phyloP scores from a whole-genome alignment of 2,329 filamentous ascomycete species.

The Calonectria hongkongensis region DNA sequence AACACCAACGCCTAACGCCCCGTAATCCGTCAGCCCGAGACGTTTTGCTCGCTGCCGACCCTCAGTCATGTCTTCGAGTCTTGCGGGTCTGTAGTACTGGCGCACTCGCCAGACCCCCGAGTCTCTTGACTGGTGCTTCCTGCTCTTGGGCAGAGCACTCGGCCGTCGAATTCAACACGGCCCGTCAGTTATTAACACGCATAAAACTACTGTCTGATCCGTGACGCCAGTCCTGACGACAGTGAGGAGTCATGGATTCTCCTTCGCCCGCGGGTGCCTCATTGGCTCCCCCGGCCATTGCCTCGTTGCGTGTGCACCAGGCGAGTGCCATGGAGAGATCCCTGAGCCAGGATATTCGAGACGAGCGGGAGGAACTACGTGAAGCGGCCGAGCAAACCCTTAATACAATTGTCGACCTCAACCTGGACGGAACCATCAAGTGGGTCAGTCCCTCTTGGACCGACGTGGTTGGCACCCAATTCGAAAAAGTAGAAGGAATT shows the following conservation, averaged over 20 bases:
- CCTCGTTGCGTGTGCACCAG: conserved; percentile 70
- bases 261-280: conserved; percentile 54
- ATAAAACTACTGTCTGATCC: conserved; percentile 22
- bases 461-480: conserved; percentile 89
- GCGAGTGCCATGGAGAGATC: conserved; percentile 76
- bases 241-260: conserved; percentile 62
- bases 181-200: conserved; percentile 42
- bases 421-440: conserved; percentile 90
- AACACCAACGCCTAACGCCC: conserved; percentile 28
- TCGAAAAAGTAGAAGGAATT: conserved; percentile 83
- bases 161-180: conserved; percentile 37
- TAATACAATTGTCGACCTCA: conserved; percentile 96
- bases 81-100: conserved; percentile 68
- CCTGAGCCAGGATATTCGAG: conserved; percentile 91
- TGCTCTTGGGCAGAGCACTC: conserved; percentile 42
- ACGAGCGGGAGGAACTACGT: conserved; percentile 94
- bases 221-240: conserved; percentile 24
- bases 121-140: conserved; percentile 54
- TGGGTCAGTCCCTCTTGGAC: conserved; percentile 98
- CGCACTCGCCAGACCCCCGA: conserved; percentile 65
- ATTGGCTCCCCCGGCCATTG: conserved; percentile 73
- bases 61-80: conserved; percentile 68
- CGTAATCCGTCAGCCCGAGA: conserved; percentile 50
- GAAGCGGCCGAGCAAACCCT: conserved; percentile 97
- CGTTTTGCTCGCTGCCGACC: conserved; percentile 52